Percentiles rank a stretch among this genome's conserved stretches.
Conservation (phyloP, 1,284 basidiomycete genomes). For the Takashimella koratensis region DNA sequence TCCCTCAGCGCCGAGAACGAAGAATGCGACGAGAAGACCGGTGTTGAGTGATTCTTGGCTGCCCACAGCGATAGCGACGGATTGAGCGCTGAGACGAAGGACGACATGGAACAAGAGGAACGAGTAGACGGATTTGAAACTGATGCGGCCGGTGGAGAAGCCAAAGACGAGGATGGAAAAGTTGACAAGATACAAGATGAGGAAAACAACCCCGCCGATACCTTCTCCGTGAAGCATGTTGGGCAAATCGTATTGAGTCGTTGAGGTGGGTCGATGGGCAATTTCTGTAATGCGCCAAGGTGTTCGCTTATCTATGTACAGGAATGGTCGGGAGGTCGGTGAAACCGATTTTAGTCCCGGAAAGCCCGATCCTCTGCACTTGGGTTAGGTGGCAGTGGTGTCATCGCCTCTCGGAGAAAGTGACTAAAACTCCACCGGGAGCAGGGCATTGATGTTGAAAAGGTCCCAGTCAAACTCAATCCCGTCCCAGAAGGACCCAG, state of each 20-base stretch:
- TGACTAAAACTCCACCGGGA: too few species aligned
- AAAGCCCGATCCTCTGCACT: too few species aligned
- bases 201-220: constrained; percentile 58
- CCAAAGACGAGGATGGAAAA: constrained; percentile 58
- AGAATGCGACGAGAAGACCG: constrained; percentile 11
- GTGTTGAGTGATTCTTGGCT: constrained; percentile 5
- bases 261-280: neutral
- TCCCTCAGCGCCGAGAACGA: constrained; percentile 17
- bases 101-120: constrained; percentile 19
- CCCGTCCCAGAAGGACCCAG: too few species aligned
- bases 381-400: neutral
- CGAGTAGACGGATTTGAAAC: constrained; percentile 17
- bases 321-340: neutral
- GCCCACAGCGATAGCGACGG: constrained; percentile 13
- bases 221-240: constrained; percentile 15
- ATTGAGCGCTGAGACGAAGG: constrained; percentile 17
- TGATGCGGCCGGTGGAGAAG: constrained; percentile 14
- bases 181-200: constrained; percentile 73
- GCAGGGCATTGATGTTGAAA: too few species aligned
- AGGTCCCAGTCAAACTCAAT: too few species aligned
- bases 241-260: neutral
- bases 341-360: neutral
- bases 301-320: neutral
- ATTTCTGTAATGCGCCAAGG: neutral
- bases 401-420: neutral